Evolutionary conservation across 2,329 filamentous ascomycete genomes (phyloP), one percentile per base, ranked within the genome.

Genomic region (Pseudogymnoascus sp.): DNA sequence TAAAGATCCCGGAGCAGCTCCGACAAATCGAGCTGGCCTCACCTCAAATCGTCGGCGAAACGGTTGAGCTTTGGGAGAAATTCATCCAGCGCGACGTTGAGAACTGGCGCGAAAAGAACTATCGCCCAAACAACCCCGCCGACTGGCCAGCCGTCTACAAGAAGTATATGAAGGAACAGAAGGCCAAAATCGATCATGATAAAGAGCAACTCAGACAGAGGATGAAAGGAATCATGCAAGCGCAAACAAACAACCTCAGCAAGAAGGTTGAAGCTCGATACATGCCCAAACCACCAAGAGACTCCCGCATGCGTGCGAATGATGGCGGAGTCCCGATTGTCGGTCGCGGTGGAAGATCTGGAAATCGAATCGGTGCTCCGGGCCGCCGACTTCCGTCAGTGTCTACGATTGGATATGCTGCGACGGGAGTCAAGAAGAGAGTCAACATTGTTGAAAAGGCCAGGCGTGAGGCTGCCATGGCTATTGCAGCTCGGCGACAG

Each of bases 111-210:
- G 76, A 77, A 50, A 85, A 88, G 70, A 82, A 84, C 25, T 83
- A 86, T 66, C 77, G 84, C 22, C 89, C 89, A 0, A 79, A 80
- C 61, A 81, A 90, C 64, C 84, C 87, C 0, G 78, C 78, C 36
- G 85, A 85, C 63, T 97, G 92, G 92, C 85, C 87, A 71, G 85
- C 87, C 61, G 80, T 95, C 12, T 97, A 95, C 75, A 77, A 81
- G 65, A 84, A 85, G 65, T 86, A 92, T 70, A 80, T 83, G 65
- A 78, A 77, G 41, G 78, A 86, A 64, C 81, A 85, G 37, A 77
- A 83, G 35, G 75, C 79, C 59, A 78, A 83, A 59, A 78, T 87
- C 6, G 77, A 78, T 4, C 77, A 78, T 20, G 86, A 87, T 65
- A 80, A 84, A 62, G 80, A 79, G 63, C 78, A 77, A 60, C 76